Evolutionary conservation across 148 eudicot genomes (phyloP).

Genomic region (Nyssa sinensis): DNA sequence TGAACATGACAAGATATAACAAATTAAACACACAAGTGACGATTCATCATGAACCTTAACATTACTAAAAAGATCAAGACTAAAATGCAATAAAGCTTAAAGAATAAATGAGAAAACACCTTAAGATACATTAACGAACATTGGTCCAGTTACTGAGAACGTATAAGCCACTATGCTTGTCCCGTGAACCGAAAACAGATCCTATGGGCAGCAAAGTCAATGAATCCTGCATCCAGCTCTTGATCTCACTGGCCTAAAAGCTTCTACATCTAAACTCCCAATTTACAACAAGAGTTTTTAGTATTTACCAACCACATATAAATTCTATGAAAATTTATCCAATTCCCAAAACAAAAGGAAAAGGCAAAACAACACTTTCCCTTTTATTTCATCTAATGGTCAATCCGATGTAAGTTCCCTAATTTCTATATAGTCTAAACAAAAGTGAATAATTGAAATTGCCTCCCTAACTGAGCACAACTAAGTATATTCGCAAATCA

Average conservation of each 20-base stretch:
- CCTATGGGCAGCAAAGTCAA: background rate
- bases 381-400: too few relatives aligned
- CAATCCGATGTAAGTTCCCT: too few relatives aligned
- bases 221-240: background rate
- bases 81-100: background rate
- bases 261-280: background rate
- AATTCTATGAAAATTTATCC: too few relatives aligned
- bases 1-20: too few relatives aligned
- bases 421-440: too few relatives aligned
- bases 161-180: background rate
- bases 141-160: background rate
- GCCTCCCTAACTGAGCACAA: too few relatives aligned
- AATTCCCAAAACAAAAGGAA: too few relatives aligned
- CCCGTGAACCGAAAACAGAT: background rate
- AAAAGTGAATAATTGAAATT: too few relatives aligned
- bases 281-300: too few relatives aligned
- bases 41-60: background rate
- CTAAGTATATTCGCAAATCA: too few relatives aligned
- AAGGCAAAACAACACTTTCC: too few relatives aligned
- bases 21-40: background rate
- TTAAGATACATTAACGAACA: background rate
- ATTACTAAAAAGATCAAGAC: background rate
- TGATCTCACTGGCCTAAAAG: background rate
- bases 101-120: background rate
- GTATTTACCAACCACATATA: too few relatives aligned